Evolutionary conservation across 2,329 filamentous ascomycete genomes (phyloP).

Genomic region (Botryotinia convoluta): DNA sequence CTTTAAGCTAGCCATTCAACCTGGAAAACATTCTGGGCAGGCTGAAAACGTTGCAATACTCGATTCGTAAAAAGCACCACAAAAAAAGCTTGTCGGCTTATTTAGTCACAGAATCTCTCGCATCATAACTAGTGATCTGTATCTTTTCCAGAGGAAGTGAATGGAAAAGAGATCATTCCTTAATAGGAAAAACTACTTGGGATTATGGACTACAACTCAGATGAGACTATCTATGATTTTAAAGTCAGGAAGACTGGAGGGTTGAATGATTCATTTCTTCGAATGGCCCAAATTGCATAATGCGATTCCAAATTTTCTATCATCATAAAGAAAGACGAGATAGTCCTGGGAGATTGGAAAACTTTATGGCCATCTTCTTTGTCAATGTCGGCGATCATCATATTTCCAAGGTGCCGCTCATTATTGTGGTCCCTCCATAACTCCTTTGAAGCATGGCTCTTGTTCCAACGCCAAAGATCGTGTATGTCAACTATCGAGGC

Average conservation of each 20-base stretch:
- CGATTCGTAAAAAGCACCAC: not conserved
- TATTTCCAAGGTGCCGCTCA: too few relatives aligned
- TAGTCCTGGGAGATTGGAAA: too few relatives aligned
- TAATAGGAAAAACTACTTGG: not conserved
- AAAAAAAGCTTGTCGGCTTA: not conserved
- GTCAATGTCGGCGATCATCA: too few relatives aligned
- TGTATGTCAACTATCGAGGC: too few relatives aligned
- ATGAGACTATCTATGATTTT: not conserved
- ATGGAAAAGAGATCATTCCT: not conserved
- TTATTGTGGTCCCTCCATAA: too few relatives aligned
- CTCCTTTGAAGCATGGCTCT: too few relatives aligned
- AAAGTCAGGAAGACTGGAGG: not conserved
- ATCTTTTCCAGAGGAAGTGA: not conserved
- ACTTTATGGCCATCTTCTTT: too few relatives aligned
- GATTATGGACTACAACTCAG: not conserved
- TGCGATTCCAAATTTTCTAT: too few relatives aligned
- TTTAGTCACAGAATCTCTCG: not conserved
- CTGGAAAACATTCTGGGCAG: too few relatives aligned
- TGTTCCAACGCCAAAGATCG: too few relatives aligned
- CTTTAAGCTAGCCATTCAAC: too few relatives aligned
- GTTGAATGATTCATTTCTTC: not conserved
- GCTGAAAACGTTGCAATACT: not conserved
- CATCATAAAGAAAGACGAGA: too few relatives aligned
- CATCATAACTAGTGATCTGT: not conserved
- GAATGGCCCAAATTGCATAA: not conserved